Evolutionary conservation across 2,329 filamentous ascomycete genomes (phyloP).

Genomic region (Xylaria hypoxylon): DNA sequence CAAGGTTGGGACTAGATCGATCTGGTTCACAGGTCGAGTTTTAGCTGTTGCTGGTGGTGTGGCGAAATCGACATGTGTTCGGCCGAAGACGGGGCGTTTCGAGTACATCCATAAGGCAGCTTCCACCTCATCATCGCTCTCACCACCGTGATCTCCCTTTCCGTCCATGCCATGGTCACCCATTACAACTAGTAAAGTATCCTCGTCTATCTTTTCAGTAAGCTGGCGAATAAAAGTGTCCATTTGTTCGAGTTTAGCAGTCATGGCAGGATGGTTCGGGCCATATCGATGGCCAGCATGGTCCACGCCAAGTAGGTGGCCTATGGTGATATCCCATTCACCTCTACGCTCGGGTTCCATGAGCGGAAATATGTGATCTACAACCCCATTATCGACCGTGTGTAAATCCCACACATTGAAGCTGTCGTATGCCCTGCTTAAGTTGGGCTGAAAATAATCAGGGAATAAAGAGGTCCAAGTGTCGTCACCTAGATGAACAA

Average conservation of each 20-base stretch:
- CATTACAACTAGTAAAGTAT: conserved; percentile 93
- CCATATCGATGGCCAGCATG: conserved; percentile 97
- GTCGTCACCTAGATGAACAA: conserved; percentile 97
- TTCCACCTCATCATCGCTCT: conserved; percentile 95
- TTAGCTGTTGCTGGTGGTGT: conserved; percentile 78
- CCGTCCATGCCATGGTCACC: conserved; percentile 99
- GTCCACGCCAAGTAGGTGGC: conserved; percentile 94
- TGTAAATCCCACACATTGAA: conserved; percentile 99
- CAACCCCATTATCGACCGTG: conserved; percentile 95
- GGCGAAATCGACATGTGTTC: conserved; percentile 70
- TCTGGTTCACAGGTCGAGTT: conserved; percentile 81
- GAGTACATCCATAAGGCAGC: conserved; percentile 99
- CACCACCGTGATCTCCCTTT: conserved; percentile 98
- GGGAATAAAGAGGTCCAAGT: conserved; percentile 96
- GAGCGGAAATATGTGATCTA: conserved; percentile 88
- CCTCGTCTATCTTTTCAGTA: conserved; percentile 78
- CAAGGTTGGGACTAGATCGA: conserved; percentile 93
- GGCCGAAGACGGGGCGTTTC: conserved; percentile 85
- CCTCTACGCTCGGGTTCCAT: conserved; percentile 72
- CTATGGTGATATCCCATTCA: conserved; percentile 94
- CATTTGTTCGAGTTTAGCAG: conserved; percentile 91
- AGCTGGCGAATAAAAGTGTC: conserved; percentile 80
- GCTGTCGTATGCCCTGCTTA: conserved; percentile 92
- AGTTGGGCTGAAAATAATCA: conserved; percentile 87
- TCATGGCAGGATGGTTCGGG: conserved; percentile 92